phyloP scores from a whole-genome alignment of 2,329 filamentous ascomycete species.

The Calonectria naviculata region DNA sequence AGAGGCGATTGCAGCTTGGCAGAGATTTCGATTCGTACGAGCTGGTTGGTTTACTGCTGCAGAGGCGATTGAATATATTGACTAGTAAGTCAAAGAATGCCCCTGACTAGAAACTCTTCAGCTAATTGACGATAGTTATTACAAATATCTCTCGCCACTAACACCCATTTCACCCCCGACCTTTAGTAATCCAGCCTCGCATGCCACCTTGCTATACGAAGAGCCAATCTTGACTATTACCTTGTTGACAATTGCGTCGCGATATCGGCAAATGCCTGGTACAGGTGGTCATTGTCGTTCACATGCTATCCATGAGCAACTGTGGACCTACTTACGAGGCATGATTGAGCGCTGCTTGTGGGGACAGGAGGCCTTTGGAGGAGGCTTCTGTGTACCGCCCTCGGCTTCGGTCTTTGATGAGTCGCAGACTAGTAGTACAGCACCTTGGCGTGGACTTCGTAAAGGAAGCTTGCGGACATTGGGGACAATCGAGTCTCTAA shows the following conservation, averaged over 20 bases:
- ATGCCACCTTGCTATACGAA: constrained; percentile 83
- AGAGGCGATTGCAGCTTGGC: constrained; percentile 88
- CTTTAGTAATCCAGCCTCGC: constrained; percentile 84
- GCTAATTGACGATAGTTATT: constrained; percentile 72
- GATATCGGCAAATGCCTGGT: constrained; percentile 84
- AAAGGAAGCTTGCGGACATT: constrained; percentile 88
- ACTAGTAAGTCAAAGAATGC: constrained; percentile 71
- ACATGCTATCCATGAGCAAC: constrained; percentile 91
- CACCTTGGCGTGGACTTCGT: constrained; percentile 75
- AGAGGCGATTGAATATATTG: constrained; percentile 93
- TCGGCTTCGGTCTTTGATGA: constrained; percentile 61
- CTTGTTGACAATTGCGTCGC: constrained; percentile 88
- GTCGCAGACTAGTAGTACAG: constrained; percentile 73
- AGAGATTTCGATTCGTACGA: constrained; percentile 91
- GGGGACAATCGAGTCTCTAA: constrained; percentile 92
- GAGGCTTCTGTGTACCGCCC: constrained; percentile 83
- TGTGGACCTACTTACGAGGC: constrained; percentile 93
- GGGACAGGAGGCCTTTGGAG: constrained; percentile 96
- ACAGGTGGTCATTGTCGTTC: constrained; percentile 86
- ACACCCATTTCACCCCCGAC: constrained; percentile 95
- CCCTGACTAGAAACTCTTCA: not conserved
- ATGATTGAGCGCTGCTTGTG: constrained; percentile 97
- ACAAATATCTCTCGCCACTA: constrained; percentile 88
- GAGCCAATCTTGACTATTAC: constrained; percentile 95
- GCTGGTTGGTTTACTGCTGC: constrained; percentile 96